These are phyloP conservation scores for Adenanthera pavonina DNA, from an alignment of 306 rosid genomes.

Conservation along the genomic window DNA sequence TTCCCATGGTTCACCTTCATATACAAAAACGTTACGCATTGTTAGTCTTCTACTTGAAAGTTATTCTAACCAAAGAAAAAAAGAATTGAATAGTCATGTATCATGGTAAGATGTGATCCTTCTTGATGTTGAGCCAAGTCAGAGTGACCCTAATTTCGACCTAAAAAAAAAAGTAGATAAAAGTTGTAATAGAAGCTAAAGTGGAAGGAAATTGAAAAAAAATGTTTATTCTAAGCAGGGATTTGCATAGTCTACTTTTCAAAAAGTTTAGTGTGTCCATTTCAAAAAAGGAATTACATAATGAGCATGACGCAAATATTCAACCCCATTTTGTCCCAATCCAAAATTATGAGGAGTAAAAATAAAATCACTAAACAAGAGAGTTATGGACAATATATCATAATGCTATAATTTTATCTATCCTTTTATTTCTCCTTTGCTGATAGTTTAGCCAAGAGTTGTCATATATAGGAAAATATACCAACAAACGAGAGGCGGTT, in stretches of 20 bases:
- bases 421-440: neutral
- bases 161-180: too few relatives aligned
- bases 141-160: too few relatives aligned
- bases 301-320: too few relatives aligned
- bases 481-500: neutral
- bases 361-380: too few relatives aligned
- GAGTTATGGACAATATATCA: neutral
- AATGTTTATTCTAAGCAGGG: too few relatives aligned
- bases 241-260: too few relatives aligned
- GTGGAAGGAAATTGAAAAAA: too few relatives aligned
- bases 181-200: too few relatives aligned
- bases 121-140: neutral
- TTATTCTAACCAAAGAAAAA: neutral
- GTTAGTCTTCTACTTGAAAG: slow-evolving; percentile 1
- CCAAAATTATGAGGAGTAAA: too few relatives aligned
- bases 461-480: neutral
- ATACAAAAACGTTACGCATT: slow-evolving; percentile 11
- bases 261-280: too few relatives aligned
- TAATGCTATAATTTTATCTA: neutral
- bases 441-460: neutral
- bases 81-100: neutral
- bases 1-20: slow-evolving; percentile 95
- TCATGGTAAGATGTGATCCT: neutral
- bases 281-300: too few relatives aligned
- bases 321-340: too few relatives aligned